phyloP scores from a whole-genome alignment of 208 protist genomes.

The Porcisia hertigi region DNA sequence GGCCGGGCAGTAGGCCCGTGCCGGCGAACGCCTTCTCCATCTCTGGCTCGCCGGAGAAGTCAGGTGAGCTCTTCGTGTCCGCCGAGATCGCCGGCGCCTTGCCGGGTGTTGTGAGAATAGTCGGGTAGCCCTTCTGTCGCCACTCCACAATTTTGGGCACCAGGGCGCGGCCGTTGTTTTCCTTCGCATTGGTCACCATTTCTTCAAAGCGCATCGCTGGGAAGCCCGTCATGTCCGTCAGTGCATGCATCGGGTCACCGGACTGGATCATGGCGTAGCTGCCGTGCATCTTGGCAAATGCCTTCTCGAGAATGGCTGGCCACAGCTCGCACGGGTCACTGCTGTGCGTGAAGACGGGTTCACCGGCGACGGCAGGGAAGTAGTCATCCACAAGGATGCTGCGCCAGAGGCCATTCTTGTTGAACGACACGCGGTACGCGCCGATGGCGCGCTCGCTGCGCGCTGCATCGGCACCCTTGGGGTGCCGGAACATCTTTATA shows the following conservation, averaged over 20 bases:
- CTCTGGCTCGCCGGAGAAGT: conserved; percentile 64
- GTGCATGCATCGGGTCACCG: conserved; percentile 86
- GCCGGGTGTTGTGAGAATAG: conserved; percentile 76
- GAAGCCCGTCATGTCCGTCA: conserved; percentile 84
- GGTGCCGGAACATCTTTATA: conserved; percentile 76
- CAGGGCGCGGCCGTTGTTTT: conserved; percentile 33
- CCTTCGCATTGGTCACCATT: conserved; percentile 41
- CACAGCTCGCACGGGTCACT: conserved; percentile 85
- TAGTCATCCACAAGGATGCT: conserved; percentile 89
- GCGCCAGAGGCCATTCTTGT: conserved; percentile 89
- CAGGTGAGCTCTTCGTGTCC: conserved; percentile 38
- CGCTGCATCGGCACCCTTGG: conserved; percentile 43
- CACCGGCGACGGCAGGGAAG: conserved; percentile 62
- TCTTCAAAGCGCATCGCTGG: conserved; percentile 80
- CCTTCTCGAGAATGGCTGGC: conserved; percentile 89
- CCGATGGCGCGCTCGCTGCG: conserved; percentile 60
- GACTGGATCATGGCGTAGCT: conserved; percentile 83
- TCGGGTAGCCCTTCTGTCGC: conserved; percentile 49
- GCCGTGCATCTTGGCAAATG: conserved; percentile 89
- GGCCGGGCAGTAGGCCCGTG: conserved; percentile 72
- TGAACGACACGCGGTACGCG: conserved; percentile 88
- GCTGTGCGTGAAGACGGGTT: conserved; percentile 57
- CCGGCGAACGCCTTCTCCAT: conserved; percentile 41
- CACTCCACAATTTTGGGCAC: conserved; percentile 45
- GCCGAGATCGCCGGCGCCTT: conserved; percentile 67